Base-by-base conservation (phyloP, 108 stramenopile genomes). In the Nitzschia sp. region DNA sequence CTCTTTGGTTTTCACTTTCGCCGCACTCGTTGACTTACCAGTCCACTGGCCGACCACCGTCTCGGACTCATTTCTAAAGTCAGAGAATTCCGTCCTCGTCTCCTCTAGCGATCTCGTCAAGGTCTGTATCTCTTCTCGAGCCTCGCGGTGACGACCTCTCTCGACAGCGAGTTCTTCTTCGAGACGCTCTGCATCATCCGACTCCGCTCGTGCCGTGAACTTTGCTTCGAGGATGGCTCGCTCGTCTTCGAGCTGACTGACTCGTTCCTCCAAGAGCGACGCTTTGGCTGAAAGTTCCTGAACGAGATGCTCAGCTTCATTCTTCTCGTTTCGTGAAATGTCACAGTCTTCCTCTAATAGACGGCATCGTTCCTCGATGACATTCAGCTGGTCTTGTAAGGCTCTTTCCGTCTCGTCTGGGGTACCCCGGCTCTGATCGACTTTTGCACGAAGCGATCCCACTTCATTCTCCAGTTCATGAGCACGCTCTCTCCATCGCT, bases 21-120 rank as follows among this genome's bases (percentile, higher is more conserved):
- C 15, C 9, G 19, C n/a, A n/a, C n/a, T 54, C n/a, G n/a, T n/a
- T n/a, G 31, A 66, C 80, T 32, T 72, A 75, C 81, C 75, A 63
- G 85, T 82, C 85, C 83, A 88, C 64, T 85, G 86, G 9, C 53
- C 63, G 15, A 88, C 75, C 27, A 78, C 81, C 30, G 59, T 66
- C 56, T 87, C 82, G 1, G 79, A 78, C 45, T 86, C 80, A 35
- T 65, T 47, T 48, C 73, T 66, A 13, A 75, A 70, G 58, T 77
- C 77, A 16, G 73, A 45, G n/a, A 84, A 36, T 36, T 44, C 32
- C 15, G 32, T 45, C 34, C n/a, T 35, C 21, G 32, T 8, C 21
- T 53, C 34, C 1, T 54, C 66, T 9, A 66, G 57, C 1, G 68
- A 2, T 25, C 19, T 13, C 15, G 45, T 22, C 16, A 58, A 45